Percentiles rank a stretch among this genome's conserved stretches.
Evolutionary conservation across 78 protist genomes (phyloP).

Genomic region (Dictyostelium intermedium): DNA sequence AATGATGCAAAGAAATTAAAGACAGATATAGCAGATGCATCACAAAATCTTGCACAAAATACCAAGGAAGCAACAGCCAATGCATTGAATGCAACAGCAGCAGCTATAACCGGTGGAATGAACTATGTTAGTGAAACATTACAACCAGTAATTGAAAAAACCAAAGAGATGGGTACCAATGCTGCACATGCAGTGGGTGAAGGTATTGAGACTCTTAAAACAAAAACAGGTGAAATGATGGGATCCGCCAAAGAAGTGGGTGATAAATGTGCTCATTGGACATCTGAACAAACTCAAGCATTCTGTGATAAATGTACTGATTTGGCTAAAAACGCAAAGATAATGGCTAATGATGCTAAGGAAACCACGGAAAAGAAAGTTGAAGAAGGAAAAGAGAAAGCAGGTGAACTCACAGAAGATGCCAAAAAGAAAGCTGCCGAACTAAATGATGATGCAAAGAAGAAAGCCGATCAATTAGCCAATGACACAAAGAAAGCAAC

Average conservation of each 20-base stretch:
- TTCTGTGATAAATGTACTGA: conserved; percentile 9
- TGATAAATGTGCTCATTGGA: conserved; percentile 12
- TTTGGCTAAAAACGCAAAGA: background rate
- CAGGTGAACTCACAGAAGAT: background rate
- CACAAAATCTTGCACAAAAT: background rate
- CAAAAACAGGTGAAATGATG: background rate
- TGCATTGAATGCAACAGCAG: conserved; percentile 26
- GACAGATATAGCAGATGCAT: background rate
- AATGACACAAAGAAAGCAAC: background rate
- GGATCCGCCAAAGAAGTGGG: background rate
- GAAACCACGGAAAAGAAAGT: conserved; percentile 2
- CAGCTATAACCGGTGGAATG: conserved; percentile 10
- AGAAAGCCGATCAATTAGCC: background rate
- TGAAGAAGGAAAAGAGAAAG: background rate
- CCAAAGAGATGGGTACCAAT: conserved; percentile 49
- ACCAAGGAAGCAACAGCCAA: background rate
- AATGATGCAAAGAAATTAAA: conserved; percentile 31
- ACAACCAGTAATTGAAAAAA: conserved; percentile 62
- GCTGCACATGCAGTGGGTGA: conserved; percentile 2
- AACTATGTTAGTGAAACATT: background rate
- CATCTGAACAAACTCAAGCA: background rate
- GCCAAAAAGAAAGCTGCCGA: background rate
- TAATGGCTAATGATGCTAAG: background rate
- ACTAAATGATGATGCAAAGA: background rate
- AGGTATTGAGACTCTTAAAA: background rate